Conservation (phyloP, 495 filamentous ascomycete species). For the Acidiella bohemica region DNA sequence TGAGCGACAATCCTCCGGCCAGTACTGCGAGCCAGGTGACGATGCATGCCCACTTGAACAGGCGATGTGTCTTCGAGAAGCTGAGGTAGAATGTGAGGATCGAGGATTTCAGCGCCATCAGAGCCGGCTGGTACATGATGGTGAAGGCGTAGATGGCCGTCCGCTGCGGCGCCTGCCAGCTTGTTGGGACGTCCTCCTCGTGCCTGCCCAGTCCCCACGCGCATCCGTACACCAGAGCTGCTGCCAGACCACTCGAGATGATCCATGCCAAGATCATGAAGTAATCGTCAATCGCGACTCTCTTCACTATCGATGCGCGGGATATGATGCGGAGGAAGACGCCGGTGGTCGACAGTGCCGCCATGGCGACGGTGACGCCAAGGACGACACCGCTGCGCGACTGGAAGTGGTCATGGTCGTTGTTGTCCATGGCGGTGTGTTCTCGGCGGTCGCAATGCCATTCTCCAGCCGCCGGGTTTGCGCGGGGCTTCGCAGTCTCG, state of each 20-base stretch:
- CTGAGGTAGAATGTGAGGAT: slow-evolving; percentile 80
- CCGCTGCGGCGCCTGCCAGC: slow-evolving; percentile 38
- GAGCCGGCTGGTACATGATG: slow-evolving; percentile 77
- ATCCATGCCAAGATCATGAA: slow-evolving; percentile 73
- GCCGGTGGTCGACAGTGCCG: slow-evolving; percentile 53
- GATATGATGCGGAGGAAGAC: slow-evolving; percentile 60
- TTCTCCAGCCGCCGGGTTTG: too few relatives aligned
- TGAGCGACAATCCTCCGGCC: slow-evolving; percentile 60
- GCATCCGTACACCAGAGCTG: slow-evolving; percentile 62
- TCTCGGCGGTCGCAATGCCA: too few relatives aligned
- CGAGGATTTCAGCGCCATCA: slow-evolving; percentile 83
- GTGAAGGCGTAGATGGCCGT: slow-evolving; percentile 68
- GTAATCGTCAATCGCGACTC: slow-evolving; percentile 63
- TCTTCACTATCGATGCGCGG: slow-evolving; percentile 56
- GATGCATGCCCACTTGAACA: slow-evolving; percentile 59
- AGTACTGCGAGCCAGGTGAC: slow-evolving; percentile 61
- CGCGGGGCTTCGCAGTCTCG: too few relatives aligned
- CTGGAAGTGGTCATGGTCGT: slow-evolving; percentile 15
- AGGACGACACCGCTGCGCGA: slow-evolving; percentile 51
- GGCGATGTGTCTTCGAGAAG: slow-evolving; percentile 57
- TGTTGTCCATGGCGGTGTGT: too few relatives aligned
- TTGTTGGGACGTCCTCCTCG: slow-evolving; percentile 43
- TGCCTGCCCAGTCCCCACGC: slow-evolving; percentile 64
- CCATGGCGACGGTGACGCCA: slow-evolving; percentile 57
- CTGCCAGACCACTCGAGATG: slow-evolving; percentile 61